Evolutionary conservation across 208 protist genomes (phyloP), one percentile per base, ranked within the genome.

Genomic region (Leishmania aethiopica): DNA sequence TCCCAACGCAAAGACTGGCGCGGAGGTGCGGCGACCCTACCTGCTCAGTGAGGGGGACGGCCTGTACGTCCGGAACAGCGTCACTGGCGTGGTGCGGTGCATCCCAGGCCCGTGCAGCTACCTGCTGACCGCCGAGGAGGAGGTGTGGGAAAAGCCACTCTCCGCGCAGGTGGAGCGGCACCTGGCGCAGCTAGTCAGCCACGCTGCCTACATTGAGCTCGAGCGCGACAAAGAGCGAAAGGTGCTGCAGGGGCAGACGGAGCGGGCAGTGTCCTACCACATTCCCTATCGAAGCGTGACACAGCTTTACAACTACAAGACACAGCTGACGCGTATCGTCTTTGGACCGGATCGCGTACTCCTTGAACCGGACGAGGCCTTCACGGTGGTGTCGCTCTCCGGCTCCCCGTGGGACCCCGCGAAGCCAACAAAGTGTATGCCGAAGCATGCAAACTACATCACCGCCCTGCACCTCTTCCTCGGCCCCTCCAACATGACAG

Each of bases 241-340:
- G 62, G 77, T 85, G 72, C 88, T 86, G 53, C 72, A 78, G 47
- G 75, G 75, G 42, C 22, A 80, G 71, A 66, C 77, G 67, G 79
- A 93, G 6, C 84, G 91, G 79, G 94, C 98, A 19, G 95, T 99
- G 10, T 93, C 93, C n/a, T 99, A 96, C 89, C 88, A 93, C 83
- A 95, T 98, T 37, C 98, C 98, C 17, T 92, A 99, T 88, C 95
- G 95, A 87, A 90, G 94, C 82, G 97, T 98, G 45, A 97, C 98
- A 25, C 98, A 99, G 89, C 92, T 99, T n/a, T 99, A 98, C 88
- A 98, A 99, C 88, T 99, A 99, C 90, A 89, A 86, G 60, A 92
- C 88, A 15, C 96, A 98, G 85, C 85, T 85, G 72, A 92, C 92
- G 19, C 96, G 97, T 70, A 96, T 88, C 35, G 83, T 97, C 51